Evolutionary conservation across 345 rosid genomes (phyloP).

Genomic region (Carallia pectinifolia): DNA sequence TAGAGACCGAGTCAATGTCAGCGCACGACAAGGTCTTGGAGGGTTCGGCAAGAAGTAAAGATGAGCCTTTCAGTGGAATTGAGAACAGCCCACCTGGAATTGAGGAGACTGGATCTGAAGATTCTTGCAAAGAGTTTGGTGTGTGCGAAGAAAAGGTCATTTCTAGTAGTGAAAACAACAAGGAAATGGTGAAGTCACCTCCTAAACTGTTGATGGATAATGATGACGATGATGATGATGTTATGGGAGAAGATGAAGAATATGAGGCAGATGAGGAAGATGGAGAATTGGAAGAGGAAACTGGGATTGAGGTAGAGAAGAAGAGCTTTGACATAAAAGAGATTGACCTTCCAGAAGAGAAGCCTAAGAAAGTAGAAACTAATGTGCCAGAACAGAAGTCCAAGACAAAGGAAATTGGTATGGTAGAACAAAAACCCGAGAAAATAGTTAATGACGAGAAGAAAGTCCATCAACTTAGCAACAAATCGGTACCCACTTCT

Average conservation of each 20-base stretch:
- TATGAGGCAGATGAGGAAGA: constrained; percentile 28
- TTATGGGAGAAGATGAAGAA: constrained; percentile 43
- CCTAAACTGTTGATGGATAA: background rate
- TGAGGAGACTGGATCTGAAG: constrained; percentile 41
- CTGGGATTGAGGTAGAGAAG: constrained; percentile 26
- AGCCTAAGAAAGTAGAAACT: constrained; percentile 10
- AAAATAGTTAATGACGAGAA: constrained; percentile 33
- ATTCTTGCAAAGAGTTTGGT: constrained; percentile 45
- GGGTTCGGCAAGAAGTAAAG: constrained; percentile 23
- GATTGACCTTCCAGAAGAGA: constrained; percentile 35
- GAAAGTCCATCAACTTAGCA: constrained; percentile 38
- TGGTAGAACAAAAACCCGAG: constrained; percentile 21
- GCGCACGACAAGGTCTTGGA: constrained; percentile 16
- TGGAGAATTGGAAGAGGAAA: constrained; percentile 27
- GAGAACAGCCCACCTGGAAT: constrained; percentile 29
- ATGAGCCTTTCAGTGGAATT: constrained; percentile 21
- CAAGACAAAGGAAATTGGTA: constrained; percentile 5
- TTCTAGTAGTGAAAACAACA: constrained; percentile 24
- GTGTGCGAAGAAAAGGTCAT: constrained; percentile 48
- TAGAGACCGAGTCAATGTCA: constrained; percentile 12
- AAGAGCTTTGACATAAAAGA: constrained; percentile 55
- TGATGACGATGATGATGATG: constrained; percentile 20
- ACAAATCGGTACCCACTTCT: constrained; percentile 36
- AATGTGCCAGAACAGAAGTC: constrained; percentile 19
- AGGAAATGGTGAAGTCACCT: constrained; percentile 18